Conservation (phyloP, 1,139 yeast species). For the Suhomyces guaymorum region DNA sequence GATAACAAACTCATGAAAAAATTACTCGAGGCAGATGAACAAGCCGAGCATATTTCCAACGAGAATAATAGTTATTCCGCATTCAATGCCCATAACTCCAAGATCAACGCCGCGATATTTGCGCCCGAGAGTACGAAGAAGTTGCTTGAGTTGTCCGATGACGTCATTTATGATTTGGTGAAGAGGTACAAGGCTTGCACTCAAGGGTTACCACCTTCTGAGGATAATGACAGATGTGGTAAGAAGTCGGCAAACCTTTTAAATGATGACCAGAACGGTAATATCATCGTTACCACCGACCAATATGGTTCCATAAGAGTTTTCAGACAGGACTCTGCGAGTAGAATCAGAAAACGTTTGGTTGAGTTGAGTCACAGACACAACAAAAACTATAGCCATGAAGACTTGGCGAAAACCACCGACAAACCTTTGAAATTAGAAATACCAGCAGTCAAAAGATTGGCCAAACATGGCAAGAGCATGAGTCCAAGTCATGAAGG, state of each 20-base stretch:
- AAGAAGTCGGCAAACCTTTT: constrained; percentile 2
- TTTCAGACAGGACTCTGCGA: constrained; percentile 76
- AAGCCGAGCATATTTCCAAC: constrained; percentile 36
- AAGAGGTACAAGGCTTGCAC: constrained; percentile 25
- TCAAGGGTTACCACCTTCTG: background rate
- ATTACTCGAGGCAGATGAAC: constrained; percentile 25
- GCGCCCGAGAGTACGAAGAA: constrained; percentile 77
- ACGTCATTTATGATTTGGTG: constrained; percentile 67
- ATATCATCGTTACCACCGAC: constrained; percentile 76
- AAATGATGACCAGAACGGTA: constrained; percentile 24
- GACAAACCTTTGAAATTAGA: constrained; percentile 8
- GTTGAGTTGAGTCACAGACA: constrained; percentile 3
- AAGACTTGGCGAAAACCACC: background rate
- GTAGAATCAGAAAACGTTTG: constrained; percentile 31
- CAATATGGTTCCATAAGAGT: constrained; percentile 71
- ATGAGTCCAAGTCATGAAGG: constrained; percentile 14
- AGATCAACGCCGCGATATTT: constrained; percentile 73
- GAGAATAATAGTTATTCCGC: constrained; percentile 59
- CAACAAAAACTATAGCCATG: constrained; percentile 1
- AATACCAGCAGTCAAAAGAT: constrained; percentile 10
- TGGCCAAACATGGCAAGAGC: constrained; percentile 15
- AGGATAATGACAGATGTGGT: background rate
- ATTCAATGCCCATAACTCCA: constrained; percentile 75
- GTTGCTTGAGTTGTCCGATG: constrained; percentile 70
- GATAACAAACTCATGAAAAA: constrained; percentile 37